Evolutionary conservation across 1,284 basidiomycete genomes (phyloP).

Genomic region (Apiotrichum veenhuisii): DNA sequence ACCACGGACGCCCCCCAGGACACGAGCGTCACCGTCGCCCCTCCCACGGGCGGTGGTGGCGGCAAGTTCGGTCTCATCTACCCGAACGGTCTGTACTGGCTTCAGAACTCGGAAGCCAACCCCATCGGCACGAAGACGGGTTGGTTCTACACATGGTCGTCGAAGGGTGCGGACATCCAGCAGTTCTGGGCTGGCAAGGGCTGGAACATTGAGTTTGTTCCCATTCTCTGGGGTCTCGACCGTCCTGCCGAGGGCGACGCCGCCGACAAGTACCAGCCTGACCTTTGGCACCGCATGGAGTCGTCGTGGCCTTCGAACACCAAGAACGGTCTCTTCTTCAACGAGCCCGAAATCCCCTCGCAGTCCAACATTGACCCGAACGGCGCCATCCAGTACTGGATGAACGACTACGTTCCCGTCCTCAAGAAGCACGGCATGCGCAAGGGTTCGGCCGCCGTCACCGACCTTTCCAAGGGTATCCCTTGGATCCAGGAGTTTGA

Average conservation of each 20-base stretch:
- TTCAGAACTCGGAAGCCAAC: conserved; percentile 54
- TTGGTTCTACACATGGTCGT: conserved; percentile 50
- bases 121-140: conserved; percentile 24
- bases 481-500: conserved; percentile 63
- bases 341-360: conserved; percentile 59
- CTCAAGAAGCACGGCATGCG: not conserved
- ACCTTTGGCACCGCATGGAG: conserved; percentile 28
- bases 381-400: conserved; percentile 54
- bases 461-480: conserved; percentile 6
- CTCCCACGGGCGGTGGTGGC: conserved; percentile 5
- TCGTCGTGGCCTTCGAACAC: conserved; percentile 54
- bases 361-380: conserved; percentile 59
- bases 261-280: conserved; percentile 21
- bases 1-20: conserved; percentile 7
- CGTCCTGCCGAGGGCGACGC: conserved; percentile 30
- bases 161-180: not conserved
- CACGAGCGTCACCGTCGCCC: not conserved
- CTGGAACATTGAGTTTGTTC: conserved; percentile 56
- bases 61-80: conserved; percentile 63
- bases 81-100: conserved; percentile 53
- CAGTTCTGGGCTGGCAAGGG: conserved; percentile 31
- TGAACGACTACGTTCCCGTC: conserved; percentile 57
- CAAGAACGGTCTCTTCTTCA: conserved; percentile 60
- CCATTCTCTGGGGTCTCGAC: conserved; percentile 67
- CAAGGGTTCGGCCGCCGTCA: conserved; percentile 51